Evolutionary conservation across 805 yeast species (phyloP), one percentile per base, ranked within the genome.

Genomic region (Tetrapisispora taiwanensis): DNA sequence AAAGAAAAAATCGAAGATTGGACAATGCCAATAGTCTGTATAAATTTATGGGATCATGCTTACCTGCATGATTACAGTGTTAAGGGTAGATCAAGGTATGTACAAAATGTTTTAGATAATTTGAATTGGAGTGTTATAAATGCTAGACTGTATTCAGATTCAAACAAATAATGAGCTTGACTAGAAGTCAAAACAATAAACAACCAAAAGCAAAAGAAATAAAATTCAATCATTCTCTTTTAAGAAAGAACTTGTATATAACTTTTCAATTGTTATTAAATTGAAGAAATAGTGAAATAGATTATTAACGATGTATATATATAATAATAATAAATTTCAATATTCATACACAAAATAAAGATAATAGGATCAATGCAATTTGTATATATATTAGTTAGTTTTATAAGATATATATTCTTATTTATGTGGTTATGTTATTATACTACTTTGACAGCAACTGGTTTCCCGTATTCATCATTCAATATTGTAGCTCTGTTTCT

Each of bases 21-120:
- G 68, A 73, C 79, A 20, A 68, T 88, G 52, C 67, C 67, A 37
- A 66, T 92, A 38, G 71, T 92, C 52, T 84, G 79, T 41, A 72
- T 88, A 51, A 86, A 80, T 63, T 73, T 84, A 52, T 89, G 97
- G 95, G 95, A 90, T 62, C 76, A 79, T 51, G 86, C 95, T n/a
- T 92, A 81, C 62, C 55, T 87, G 37, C 68, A 75, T 24, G 97
- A 92, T 64, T 90, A 81, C 65, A 95, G 97, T 39, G 73, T 85
- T 42, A 59, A 54, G 19, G 94, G 92, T 20, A 83, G 81, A 67
- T 69, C 75, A 36, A 70, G 74, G 43, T 92, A 84, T 64, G 72
- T 92, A 52, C 75, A 75, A 48, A 81, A 80, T 49, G 79, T 81
- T 57, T 80, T 95, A 79, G 75, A 79, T 42, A 72, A 86, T 51